Evolutionary conservation across 2,329 filamentous ascomycete genomes (phyloP).

Genomic region (Chrysoporthe cubensis): DNA sequence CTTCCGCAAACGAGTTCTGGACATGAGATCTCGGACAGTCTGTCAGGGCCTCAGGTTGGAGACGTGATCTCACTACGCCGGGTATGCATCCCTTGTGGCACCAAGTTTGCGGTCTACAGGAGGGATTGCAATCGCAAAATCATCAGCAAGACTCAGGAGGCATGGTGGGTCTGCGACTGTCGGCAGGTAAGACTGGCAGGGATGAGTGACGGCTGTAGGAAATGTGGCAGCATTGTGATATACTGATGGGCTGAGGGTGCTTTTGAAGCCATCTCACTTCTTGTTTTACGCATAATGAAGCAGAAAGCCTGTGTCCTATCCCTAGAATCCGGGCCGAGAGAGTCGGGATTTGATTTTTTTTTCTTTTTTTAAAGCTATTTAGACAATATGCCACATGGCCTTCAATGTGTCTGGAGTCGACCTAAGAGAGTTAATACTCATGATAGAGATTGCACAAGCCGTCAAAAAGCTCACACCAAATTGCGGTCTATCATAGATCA

Average conservation of each 20-base stretch:
- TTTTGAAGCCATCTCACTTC: too few relatives aligned
- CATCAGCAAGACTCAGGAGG: conserved; percentile 22
- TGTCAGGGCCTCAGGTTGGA: conserved; percentile 6
- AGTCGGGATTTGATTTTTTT: not conserved
- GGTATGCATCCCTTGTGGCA: conserved; percentile 25
- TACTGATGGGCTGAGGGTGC: conserved; percentile 7
- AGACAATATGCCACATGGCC: not conserved
- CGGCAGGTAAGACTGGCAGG: conserved; percentile 19
- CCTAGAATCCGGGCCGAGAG: too few relatives aligned
- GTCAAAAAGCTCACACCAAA: not conserved
- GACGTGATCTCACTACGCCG: conserved; percentile 23
- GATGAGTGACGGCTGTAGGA: conserved; percentile 16
- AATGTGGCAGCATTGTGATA: conserved; percentile 24
- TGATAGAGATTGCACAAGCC: not conserved
- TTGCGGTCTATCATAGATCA: not conserved
- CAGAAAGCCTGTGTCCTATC: not conserved
- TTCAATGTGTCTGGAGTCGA: not conserved
- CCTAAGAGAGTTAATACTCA: not conserved
- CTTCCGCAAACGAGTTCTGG: conserved; percentile 9
- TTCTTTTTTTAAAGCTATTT: not conserved
- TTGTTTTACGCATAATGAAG: not conserved
- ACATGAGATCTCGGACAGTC: too few relatives aligned
- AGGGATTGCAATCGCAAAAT: conserved; percentile 28
- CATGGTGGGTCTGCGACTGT: conserved; percentile 27
- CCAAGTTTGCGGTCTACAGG: conserved; percentile 22